Evolutionary conservation across 129 eudicot species (phyloP).

Genomic region (Flaveria robusta): DNA sequence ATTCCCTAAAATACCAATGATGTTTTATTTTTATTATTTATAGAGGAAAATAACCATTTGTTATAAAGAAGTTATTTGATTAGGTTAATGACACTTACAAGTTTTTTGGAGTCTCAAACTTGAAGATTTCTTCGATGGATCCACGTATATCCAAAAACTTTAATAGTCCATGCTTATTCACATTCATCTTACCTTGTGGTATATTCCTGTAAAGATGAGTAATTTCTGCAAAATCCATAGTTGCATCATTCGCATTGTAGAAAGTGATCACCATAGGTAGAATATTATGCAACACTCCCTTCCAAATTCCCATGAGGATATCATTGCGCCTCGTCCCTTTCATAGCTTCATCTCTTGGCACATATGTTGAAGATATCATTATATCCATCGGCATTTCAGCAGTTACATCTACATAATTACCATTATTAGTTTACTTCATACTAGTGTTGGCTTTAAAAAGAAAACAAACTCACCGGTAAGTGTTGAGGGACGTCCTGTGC

Average conservation of each 20-base stretch:
- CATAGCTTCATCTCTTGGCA: slow-evolving; percentile 85
- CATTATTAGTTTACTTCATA: slow-evolving; percentile 21
- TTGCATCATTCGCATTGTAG: slow-evolving; percentile 48
- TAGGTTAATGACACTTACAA: slow-evolving; percentile 42
- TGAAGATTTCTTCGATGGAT: slow-evolving; percentile 59
- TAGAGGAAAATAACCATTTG: background rate
- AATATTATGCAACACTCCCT: slow-evolving; percentile 66
- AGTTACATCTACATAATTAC: slow-evolving; percentile 17
- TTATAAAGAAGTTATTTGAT: background rate
- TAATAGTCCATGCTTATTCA: background rate
- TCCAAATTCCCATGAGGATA: slow-evolving; percentile 60
- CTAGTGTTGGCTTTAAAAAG: background rate
- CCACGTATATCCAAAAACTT: slow-evolving; percentile 47
- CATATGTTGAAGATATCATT: slow-evolving; percentile 53
- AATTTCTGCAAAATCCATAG: slow-evolving; percentile 46
- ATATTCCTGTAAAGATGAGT: slow-evolving; percentile 51
- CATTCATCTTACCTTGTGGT: slow-evolving; percentile 23
- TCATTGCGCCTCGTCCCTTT: slow-evolving; percentile 68
- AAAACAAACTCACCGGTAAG: slow-evolving; percentile 46
- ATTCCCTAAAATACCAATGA: slow-evolving; percentile 41
- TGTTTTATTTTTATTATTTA: background rate
- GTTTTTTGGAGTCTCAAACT: slow-evolving; percentile 65
- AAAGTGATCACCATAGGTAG: slow-evolving; percentile 54
- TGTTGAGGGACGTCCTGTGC: slow-evolving; percentile 74
- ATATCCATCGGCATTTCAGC: slow-evolving; percentile 59